These are phyloP conservation scores for Nymphaea thermarum DNA, from an alignment of 164 flowering plant species.

Conservation along the genomic window DNA sequence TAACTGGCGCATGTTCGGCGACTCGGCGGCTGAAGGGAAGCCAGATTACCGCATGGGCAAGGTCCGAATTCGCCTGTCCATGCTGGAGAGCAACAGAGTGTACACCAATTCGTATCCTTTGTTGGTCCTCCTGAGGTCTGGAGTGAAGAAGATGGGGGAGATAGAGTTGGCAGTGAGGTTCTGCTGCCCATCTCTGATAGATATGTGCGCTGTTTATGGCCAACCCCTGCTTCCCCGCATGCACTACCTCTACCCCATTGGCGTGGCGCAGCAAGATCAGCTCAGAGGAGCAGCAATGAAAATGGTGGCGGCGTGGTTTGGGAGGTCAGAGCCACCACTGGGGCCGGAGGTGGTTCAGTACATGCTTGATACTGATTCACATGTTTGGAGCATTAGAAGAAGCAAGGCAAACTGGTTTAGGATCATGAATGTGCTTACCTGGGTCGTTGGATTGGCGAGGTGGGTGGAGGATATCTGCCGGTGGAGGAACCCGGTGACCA, in stretches of 20 bases:
- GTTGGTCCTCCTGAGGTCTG: constrained; percentile 38
- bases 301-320: constrained; percentile 76
- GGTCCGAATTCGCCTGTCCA: constrained; percentile 74
- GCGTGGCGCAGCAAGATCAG: constrained; percentile 87
- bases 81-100: constrained; percentile 78
- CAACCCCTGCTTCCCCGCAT: constrained; percentile 79
- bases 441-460: constrained; percentile 66
- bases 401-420: constrained; percentile 94
- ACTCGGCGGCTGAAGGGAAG: constrained; percentile 27
- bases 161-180: constrained; percentile 83
- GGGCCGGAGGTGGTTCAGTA: constrained; percentile 82
- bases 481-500: constrained; percentile 77
- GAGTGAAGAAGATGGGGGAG: constrained; percentile 97
- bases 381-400: constrained; percentile 86
- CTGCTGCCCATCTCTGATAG: constrained; percentile 56
- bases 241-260: constrained; percentile 90
- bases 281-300: constrained; percentile 63
- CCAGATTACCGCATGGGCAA: constrained; percentile 75
- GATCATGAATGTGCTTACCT: constrained; percentile 64
- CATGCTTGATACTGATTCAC: constrained; percentile 91
- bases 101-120: constrained; percentile 78
- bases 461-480: constrained; percentile 69
- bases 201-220: constrained; percentile 59
- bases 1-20: constrained; percentile 71
- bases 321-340: constrained; percentile 77